Percentiles rank a stretch among this genome's conserved stretches.
Conservation (phyloP, 2,329 filamentous ascomycete species). For the Ophiognomonia clavigignenti-juglandacearum region DNA sequence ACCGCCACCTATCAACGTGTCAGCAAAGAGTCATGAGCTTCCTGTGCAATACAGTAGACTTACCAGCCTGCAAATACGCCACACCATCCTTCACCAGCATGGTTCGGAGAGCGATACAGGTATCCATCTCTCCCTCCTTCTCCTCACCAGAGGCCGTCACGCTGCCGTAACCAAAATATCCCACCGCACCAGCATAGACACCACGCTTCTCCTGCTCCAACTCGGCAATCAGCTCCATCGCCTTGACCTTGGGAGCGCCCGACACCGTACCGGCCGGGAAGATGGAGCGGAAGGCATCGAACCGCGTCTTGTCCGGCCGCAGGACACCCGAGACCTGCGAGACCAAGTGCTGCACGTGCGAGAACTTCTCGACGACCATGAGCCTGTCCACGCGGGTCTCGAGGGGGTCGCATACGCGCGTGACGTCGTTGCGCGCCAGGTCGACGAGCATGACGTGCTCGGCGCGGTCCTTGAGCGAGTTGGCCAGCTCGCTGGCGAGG, state of each 20-base stretch:
- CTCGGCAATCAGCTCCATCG: constrained; percentile 96
- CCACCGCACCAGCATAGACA: constrained; percentile 91
- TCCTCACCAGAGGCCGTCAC: constrained; percentile 60
- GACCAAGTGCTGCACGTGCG: constrained; percentile 94
- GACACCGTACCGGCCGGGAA: constrained; percentile 96
- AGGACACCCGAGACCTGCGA: constrained; percentile 93
- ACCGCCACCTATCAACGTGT: constrained; percentile 56
- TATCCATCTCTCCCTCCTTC: constrained; percentile 86
- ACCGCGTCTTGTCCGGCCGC: constrained; percentile 76
- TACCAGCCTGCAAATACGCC: constrained; percentile 81
- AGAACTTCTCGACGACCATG: constrained; percentile 93
- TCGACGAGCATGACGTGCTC: constrained; percentile 99
- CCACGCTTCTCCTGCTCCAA: constrained; percentile 91
- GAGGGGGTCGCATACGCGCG: constrained; percentile 86
- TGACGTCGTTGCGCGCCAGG: constrained; percentile 92
- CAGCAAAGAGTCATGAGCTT: not conserved
- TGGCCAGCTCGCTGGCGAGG: constrained; percentile 71
- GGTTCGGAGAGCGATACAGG: constrained; percentile 73
- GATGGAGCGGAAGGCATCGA: constrained; percentile 93
- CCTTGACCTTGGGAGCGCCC: constrained; percentile 90
- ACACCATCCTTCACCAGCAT: constrained; percentile 92
- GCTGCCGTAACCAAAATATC: constrained; percentile 87
- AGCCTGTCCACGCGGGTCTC: constrained; percentile 87
- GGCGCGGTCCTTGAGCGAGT: constrained; percentile 83
- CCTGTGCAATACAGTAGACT: too few species aligned